phyloP scores from a whole-genome alignment of 176 grass and related monocot species.

The Avena atlantica region DNA sequence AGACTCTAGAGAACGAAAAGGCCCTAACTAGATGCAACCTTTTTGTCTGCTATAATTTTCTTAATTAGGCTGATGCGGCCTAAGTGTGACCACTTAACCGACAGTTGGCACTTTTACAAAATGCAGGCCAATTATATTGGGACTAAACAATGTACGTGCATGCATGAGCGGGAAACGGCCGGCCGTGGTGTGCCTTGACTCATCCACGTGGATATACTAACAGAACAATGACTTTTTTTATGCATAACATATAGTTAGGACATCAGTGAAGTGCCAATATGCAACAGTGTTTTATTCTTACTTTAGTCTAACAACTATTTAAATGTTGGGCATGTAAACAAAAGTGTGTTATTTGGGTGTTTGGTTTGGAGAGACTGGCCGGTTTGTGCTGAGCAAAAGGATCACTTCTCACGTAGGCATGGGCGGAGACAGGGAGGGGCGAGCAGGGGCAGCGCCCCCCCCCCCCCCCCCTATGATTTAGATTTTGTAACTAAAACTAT shows the following conservation, averaged over 20 bases:
- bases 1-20: conserved; percentile 12
- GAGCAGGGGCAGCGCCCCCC: too few relatives aligned
- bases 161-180: conserved; percentile 27
- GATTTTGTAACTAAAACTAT: too few relatives aligned
- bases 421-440: too few relatives aligned
- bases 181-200: conserved; percentile 5
- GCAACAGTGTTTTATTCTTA: not conserved
- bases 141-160: conserved; percentile 29
- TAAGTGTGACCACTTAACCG: conserved; percentile 38
- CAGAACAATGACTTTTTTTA: not conserved
- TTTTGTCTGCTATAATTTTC: conserved; percentile 34
- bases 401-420: not conserved
- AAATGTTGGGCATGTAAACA: not conserved
- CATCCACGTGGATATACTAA: conserved; percentile 16
- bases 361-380: not conserved
- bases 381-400: not conserved
- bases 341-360: not conserved
- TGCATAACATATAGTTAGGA: not conserved
- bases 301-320: not conserved
- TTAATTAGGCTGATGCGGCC: conserved; percentile 31
- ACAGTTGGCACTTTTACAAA: conserved; percentile 24
- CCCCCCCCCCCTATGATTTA: too few relatives aligned
- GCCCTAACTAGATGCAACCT: conserved; percentile 8
- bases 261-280: not conserved
- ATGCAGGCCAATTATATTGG: conserved; percentile 25